A percentile compares a stretch with the other conserved stretches of the same genome.
Conservation (phyloP, 805 yeast species). For the Sugiyamaella qingdaonensis region DNA sequence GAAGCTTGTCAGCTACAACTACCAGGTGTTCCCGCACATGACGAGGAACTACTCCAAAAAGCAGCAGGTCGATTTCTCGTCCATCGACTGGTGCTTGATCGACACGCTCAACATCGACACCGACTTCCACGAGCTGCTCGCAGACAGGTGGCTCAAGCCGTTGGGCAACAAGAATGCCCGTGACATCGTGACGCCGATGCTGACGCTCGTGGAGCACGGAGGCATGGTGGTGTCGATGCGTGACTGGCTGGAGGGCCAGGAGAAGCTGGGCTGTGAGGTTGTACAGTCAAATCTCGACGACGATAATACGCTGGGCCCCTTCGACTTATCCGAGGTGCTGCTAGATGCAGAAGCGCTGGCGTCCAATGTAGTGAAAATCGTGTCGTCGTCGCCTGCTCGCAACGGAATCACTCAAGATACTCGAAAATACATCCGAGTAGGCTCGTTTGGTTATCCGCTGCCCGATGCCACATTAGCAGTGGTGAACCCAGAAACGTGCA, state of each 20-base stretch:
- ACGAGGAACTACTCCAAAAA: constrained; percentile 77
- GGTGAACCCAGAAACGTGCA: constrained; percentile 87
- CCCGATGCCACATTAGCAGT: constrained; percentile 93
- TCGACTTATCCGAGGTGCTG: constrained; percentile 58
- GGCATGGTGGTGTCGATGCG: constrained; percentile 91
- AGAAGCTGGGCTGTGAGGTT: constrained; percentile 48
- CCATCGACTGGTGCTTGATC: constrained; percentile 84
- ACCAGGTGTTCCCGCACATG: constrained; percentile 81
- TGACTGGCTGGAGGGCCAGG: constrained; percentile 80
- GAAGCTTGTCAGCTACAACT: constrained; percentile 87
- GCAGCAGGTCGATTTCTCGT: constrained; percentile 68
- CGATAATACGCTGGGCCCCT: constrained; percentile 36
- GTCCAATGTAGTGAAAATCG: constrained; percentile 64
- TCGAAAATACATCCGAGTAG: constrained; percentile 60
- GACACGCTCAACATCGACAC: constrained; percentile 88
- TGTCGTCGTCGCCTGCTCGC: constrained; percentile 48
- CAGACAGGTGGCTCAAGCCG: constrained; percentile 87
- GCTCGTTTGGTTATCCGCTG: constrained; percentile 89
- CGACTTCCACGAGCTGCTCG: constrained; percentile 82
- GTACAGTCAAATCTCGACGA: constrained; percentile 34
- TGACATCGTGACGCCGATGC: constrained; percentile 78
- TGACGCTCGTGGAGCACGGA: constrained; percentile 88
- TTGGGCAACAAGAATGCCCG: constrained; percentile 76
- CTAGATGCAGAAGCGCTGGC: constrained; percentile 71
- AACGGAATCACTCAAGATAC: constrained; percentile 35